phyloP scores from a whole-genome alignment of 2,329 filamentous ascomycete genomes.

The Coniochaeta sp. region DNA sequence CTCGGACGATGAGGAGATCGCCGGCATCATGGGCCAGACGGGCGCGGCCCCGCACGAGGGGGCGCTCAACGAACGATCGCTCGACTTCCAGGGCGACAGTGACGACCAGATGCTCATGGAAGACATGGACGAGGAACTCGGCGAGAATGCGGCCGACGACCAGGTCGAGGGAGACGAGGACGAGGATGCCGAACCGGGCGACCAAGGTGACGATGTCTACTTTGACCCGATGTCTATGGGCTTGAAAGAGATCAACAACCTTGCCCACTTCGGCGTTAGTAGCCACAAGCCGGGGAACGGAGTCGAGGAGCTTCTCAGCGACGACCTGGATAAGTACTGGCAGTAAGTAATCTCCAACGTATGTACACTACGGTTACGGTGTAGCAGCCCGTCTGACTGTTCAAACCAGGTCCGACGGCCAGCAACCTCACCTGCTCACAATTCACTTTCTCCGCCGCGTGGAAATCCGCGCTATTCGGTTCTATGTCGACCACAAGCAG shows the following conservation, averaged over 20 bases:
- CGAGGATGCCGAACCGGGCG: conserved; percentile 11
- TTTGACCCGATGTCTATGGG: conserved; percentile 49
- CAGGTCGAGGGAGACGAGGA: conserved; percentile 5
- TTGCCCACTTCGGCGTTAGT: conserved; percentile 77
- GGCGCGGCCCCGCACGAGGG: conserved; percentile 5
- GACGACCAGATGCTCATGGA: conserved; percentile 11
- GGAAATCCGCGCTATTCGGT: conserved; percentile 68
- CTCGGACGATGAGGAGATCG: conserved; percentile 8
- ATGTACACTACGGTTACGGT: neutral
- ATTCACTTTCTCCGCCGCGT: conserved; percentile 83
- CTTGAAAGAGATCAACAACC: conserved; percentile 77
- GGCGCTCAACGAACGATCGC: conserved; percentile 7
- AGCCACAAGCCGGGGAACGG: conserved; percentile 76
- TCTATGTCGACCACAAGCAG: conserved; percentile 83
- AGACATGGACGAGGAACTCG: conserved; percentile 12
- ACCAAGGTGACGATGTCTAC: conserved; percentile 11
- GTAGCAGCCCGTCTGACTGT: neutral
- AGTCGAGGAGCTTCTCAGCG: conserved; percentile 66
- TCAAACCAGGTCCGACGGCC: conserved; percentile 62
- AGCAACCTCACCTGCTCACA: conserved; percentile 70
- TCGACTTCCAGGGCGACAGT: conserved; percentile 1
- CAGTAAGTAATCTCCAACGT: conserved; percentile 48
- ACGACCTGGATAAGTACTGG: conserved; percentile 70
- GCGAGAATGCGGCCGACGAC: conserved; percentile 5
- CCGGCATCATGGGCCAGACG: neutral